Base-by-base conservation (phyloP, 345 rosid genomes). In the Eucalyptus fibrosa region DNA sequence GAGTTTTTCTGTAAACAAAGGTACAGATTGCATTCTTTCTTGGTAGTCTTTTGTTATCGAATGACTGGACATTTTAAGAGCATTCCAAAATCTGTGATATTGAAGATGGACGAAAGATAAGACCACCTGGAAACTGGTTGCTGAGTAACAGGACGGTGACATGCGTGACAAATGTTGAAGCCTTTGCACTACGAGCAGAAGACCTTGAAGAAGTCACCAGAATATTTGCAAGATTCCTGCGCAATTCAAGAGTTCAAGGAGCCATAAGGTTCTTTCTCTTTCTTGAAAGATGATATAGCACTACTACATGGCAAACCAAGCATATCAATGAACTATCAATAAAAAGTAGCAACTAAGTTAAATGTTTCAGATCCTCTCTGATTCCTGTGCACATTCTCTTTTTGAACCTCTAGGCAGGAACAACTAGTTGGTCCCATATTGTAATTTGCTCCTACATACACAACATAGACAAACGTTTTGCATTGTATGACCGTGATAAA, bases 121-220 rank as follows among this genome's bases (percentile, higher is more conserved):
- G 89, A 91, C 55, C 90, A 60, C 90, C 93, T 9, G 93, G 96
- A 51, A 94, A 93, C 67, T 92, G 95, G 9, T 88, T 93, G 91
- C 83, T 90, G 28, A 94, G 99, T 90, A 92, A 89, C 90, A 94
- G 99, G 92, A 93, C 44, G 4, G 97, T 97, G 5, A 92, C 83
- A 90, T 96, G 99, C 65, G 80, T 93, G 89, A 92, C 96, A 69
- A 96, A 97, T 60, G 97, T 96, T 44, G 99, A 96, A 93, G 98
- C 99, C 32, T 96, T 97, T 91, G 94, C 97, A 47, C 97, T 96
- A 87, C 91, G 94, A 86, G 99, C 95, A n/a, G 94, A 94, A 67
- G 98, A 97, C 91, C 92, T 96, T 50, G 95, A 97, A 97, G 97
- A 96, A 89, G 99, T 96, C 24, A 95, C 98, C 80, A 92, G 94